phyloP scores from a whole-genome alignment of 768 basidiomycete species.

The Chalciporus piperatus region DNA sequence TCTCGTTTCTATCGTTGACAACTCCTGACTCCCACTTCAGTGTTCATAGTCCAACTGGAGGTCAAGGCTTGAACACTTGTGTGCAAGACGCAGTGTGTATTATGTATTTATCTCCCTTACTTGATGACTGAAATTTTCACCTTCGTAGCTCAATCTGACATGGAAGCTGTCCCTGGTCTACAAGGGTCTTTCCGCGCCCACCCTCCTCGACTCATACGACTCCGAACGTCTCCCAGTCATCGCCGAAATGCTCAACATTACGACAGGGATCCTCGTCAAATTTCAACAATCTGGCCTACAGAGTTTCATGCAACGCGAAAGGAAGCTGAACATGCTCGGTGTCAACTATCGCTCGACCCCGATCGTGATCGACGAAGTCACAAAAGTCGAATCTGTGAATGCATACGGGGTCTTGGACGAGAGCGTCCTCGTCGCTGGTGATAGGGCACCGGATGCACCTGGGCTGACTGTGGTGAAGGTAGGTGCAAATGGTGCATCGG shows the following conservation, averaged over 20 bases:
- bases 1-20: not conserved
- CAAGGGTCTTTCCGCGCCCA: conserved; percentile 33
- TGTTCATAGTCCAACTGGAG: conserved; percentile 23
- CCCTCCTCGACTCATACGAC: conserved; percentile 42
- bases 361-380: conserved; percentile 36
- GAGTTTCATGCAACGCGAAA: not conserved
- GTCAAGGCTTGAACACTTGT: conserved; percentile 37
- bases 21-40: conserved; percentile 1
- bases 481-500: not conserved
- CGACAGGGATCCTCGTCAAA: conserved; percentile 25
- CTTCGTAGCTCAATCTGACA: conserved; percentile 37
- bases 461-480: conserved; percentile 22
- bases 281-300: not conserved
- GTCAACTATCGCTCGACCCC: conserved; percentile 37
- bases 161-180: conserved; percentile 46
- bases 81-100: conserved; percentile 38
- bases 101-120: not conserved
- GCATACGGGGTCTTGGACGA: conserved; percentile 22
- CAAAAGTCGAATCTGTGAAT: conserved; percentile 7
- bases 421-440: conserved; percentile 37
- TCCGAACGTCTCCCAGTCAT: conserved; percentile 46
- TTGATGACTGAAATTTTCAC: not conserved
- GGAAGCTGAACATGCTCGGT: conserved; percentile 25
- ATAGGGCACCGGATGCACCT: conserved; percentile 45
- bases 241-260: conserved; percentile 41